Evolutionary conservation across 139 green algal species (phyloP), one percentile per base, ranked within the genome.

Genomic region (Edaphochlamys debaryana): DNA sequence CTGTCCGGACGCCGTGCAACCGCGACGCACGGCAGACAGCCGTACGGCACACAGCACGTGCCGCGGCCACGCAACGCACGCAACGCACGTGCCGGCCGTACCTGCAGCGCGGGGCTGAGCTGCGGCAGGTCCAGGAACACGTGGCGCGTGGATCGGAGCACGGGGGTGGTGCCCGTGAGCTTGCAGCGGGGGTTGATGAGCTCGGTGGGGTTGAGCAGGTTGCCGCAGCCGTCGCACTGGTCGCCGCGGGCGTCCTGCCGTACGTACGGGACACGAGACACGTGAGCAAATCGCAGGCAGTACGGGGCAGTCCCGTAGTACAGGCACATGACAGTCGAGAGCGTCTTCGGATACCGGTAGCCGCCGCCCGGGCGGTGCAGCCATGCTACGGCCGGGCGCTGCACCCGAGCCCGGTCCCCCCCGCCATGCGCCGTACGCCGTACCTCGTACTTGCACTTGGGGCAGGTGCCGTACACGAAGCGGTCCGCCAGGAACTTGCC

Each of bases 401-500:
- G 45, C 9, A 9, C 13, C n/a, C n/a, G n/a, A n/a, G 30, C 19
- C 63, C 63, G 4, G n/a, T 40, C 70, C 32, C 70, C 30, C 25
- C 30, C 11, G 42, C 82, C n/a, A n/a, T n/a, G n/a, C n/a, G n/a
- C n/a, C n/a, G n/a, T n/a, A n/a, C n/a, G n/a, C n/a, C n/a, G 48
- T 32, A 91, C 91, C 82, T 98, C 96, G 79, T 98, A 99, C 0
- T 79, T 74, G 87, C 96, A 99, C 87, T 98, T 98, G 45, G 97
- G 97, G 90, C 97, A 99, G 20, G 92, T 99, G 41, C 97, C 97
- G 15, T 82, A 81, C 25, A 99, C 97, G 80, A 98, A 98, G 17
- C 97, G 93, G 90, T 99, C 96, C 3, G 96, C 96, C 82, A 99
- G 89, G 87, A 98, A 99, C 91, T 97, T 98, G n/a, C 88, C 89